Conservation (phyloP, 2,329 filamentous ascomycete species). For the Calonectria pseudoturangicola region DNA sequence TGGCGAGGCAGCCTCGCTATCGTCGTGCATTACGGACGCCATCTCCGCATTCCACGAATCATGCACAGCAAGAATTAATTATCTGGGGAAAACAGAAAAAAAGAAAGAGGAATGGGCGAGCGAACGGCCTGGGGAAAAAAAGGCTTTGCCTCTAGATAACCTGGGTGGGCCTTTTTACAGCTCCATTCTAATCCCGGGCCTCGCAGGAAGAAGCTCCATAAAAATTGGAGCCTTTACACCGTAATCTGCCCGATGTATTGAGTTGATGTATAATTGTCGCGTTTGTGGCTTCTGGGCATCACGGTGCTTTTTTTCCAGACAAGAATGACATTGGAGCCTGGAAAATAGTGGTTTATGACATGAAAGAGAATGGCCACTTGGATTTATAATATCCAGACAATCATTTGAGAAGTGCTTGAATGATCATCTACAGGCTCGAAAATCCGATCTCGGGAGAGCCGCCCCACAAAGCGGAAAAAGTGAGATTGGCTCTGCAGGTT, state of each 20-base stretch:
- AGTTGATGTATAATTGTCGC: too few species aligned
- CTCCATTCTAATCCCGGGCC: conserved; percentile 5
- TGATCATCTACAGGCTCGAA: neutral
- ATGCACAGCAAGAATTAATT: neutral
- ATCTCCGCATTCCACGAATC: neutral
- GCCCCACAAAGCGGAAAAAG: conserved; percentile 15
- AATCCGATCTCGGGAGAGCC: conserved; percentile 16
- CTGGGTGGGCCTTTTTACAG: neutral
- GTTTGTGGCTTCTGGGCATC: neutral
- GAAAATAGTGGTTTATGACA: too few species aligned
- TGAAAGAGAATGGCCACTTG: too few species aligned
- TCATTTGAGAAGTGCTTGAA: neutral
- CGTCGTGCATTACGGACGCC: neutral
- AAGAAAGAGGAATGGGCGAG: neutral
- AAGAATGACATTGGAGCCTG: too few species aligned
- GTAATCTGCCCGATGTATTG: neutral
- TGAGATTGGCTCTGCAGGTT: neutral
- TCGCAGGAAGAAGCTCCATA: conserved; percentile 12
- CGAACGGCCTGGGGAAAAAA: conserved; percentile 1
- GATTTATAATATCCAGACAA: neutral
- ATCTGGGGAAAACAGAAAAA: neutral
- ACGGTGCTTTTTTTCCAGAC: neutral
- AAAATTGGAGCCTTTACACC: conserved; percentile 10
- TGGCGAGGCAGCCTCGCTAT: neutral
- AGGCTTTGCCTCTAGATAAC: conserved; percentile 6